These are phyloP conservation scores for Clarireedia monteithiana DNA, from an alignment of 2,329 filamentous ascomycete species.

Conservation along the genomic window DNA sequence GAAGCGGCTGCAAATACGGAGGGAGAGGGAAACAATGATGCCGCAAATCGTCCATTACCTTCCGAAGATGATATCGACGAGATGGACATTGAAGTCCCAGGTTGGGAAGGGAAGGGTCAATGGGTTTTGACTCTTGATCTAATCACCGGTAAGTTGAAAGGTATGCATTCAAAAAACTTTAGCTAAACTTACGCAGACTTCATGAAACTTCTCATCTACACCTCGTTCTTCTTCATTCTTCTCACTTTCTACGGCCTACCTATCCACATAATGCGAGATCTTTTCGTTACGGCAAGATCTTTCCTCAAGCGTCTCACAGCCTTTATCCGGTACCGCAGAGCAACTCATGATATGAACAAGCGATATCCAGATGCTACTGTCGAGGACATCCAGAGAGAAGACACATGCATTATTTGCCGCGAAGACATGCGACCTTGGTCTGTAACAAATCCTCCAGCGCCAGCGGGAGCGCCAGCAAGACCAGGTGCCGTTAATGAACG, in stretches of 20 bases:
- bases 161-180: background rate
- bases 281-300: slow-evolving; percentile 88
- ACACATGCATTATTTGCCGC: slow-evolving; percentile 95
- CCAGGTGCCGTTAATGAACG: slow-evolving; percentile 61
- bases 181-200: slow-evolving; percentile 54
- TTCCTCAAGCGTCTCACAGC: slow-evolving; percentile 87
- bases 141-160: slow-evolving; percentile 53
- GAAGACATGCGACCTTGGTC: slow-evolving; percentile 87
- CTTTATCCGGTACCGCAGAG: slow-evolving; percentile 82
- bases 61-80: slow-evolving; percentile 76
- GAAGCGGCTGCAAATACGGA: slow-evolving; percentile 31
- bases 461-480: slow-evolving; percentile 25
- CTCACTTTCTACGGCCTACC: slow-evolving; percentile 91
- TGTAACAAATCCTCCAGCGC: slow-evolving; percentile 38
- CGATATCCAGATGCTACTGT: slow-evolving; percentile 83
- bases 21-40: slow-evolving; percentile 18
- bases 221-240: slow-evolving; percentile 87
- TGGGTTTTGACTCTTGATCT: slow-evolving; percentile 88
- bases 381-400: slow-evolving; percentile 77
- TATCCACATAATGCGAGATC: slow-evolving; percentile 92
- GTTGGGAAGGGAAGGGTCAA: slow-evolving; percentile 93
- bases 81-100: slow-evolving; percentile 88
- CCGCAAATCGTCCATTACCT: slow-evolving; percentile 40
- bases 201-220: slow-evolving; percentile 81
- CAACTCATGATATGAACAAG: slow-evolving; percentile 87